Evolutionary conservation across 2,329 filamentous ascomycete species (phyloP).

Genomic region (Cordyceps javanica): DNA sequence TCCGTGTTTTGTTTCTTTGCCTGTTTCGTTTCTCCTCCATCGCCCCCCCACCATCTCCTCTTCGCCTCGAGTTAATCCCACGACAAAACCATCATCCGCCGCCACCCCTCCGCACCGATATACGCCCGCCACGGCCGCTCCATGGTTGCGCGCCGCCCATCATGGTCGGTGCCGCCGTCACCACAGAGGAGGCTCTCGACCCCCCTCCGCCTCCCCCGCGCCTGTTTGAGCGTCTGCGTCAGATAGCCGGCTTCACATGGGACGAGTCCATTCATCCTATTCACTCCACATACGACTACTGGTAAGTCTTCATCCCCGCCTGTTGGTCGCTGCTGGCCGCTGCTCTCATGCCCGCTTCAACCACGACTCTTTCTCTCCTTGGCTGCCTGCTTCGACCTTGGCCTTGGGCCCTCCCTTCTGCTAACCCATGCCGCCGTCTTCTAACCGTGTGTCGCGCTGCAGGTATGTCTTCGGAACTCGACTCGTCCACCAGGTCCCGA

Average conservation of each 20-base stretch:
- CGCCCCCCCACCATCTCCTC: not conserved
- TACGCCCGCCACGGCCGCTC: not conserved
- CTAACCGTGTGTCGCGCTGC: slow-evolving; percentile 16
- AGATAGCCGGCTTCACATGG: slow-evolving; percentile 71
- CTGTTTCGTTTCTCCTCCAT: too few species aligned
- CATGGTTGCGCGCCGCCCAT: slow-evolving; percentile 20
- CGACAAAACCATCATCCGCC: not conserved
- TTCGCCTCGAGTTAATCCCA: not conserved
- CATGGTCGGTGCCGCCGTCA: slow-evolving; percentile 47
- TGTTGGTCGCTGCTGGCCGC: not conserved
- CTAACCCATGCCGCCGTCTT: not conserved
- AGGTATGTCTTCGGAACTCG: slow-evolving; percentile 64
- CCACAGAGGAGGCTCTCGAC: slow-evolving; percentile 50
- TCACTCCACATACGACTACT: slow-evolving; percentile 79
- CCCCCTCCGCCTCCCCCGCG: slow-evolving; percentile 60
- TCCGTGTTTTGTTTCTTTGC: too few species aligned
- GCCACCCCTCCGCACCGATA: not conserved
- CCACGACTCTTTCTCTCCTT: not conserved
- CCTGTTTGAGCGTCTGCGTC: slow-evolving; percentile 66
- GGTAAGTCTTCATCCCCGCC: slow-evolving; percentile 41
- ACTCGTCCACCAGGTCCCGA: slow-evolving; percentile 44
- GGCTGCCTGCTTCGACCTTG: not conserved
- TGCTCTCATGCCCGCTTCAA: not conserved
- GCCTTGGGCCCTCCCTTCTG: not conserved
- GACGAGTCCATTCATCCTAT: slow-evolving; percentile 55